These are phyloP conservation scores for Calocera viscosa DNA, from an alignment of 768 basidiomycete species.

Conservation along the genomic window DNA sequence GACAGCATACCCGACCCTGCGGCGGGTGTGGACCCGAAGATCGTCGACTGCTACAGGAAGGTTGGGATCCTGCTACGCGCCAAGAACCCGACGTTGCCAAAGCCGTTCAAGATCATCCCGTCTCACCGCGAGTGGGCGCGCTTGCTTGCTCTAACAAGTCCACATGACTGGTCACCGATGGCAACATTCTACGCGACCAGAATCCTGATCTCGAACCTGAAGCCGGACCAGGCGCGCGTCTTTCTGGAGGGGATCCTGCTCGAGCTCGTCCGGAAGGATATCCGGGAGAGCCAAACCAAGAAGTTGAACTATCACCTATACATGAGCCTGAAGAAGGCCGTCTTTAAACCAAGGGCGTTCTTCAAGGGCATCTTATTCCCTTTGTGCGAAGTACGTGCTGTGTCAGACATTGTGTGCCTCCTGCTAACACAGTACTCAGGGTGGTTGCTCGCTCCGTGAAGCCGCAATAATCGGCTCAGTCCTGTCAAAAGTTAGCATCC, in stretches of 20 bases:
- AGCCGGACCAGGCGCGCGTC: slow-evolving; percentile 83
- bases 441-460: slow-evolving; percentile 83
- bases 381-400: slow-evolving; percentile 62
- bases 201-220: slow-evolving; percentile 94
- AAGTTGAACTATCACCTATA: slow-evolving; percentile 91
- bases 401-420: neutral
- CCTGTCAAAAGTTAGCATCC: slow-evolving; percentile 78
- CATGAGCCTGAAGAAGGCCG: slow-evolving; percentile 75
- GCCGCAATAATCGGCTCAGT: slow-evolving; percentile 90
- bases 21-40: slow-evolving; percentile 15
- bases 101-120: slow-evolving; percentile 96
- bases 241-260: slow-evolving; percentile 86
- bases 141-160: slow-evolving; percentile 81
- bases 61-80: slow-evolving; percentile 68
- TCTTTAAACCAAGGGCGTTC: slow-evolving; percentile 96
- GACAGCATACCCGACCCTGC: slow-evolving; percentile 12
- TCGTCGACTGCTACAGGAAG: slow-evolving; percentile 14
- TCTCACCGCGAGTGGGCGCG: slow-evolving; percentile 93
- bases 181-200: slow-evolving; percentile 88
- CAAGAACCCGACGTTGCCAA: slow-evolving; percentile 95
- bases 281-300: slow-evolving; percentile 43
- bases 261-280: slow-evolving; percentile 81
- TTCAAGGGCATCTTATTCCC: slow-evolving; percentile 98
- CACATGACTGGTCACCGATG: slow-evolving; percentile 91
- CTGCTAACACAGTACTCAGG: slow-evolving; percentile 28